Base-by-base conservation (phyloP, 768 basidiomycete species). In the Tulasnella sp. region DNA sequence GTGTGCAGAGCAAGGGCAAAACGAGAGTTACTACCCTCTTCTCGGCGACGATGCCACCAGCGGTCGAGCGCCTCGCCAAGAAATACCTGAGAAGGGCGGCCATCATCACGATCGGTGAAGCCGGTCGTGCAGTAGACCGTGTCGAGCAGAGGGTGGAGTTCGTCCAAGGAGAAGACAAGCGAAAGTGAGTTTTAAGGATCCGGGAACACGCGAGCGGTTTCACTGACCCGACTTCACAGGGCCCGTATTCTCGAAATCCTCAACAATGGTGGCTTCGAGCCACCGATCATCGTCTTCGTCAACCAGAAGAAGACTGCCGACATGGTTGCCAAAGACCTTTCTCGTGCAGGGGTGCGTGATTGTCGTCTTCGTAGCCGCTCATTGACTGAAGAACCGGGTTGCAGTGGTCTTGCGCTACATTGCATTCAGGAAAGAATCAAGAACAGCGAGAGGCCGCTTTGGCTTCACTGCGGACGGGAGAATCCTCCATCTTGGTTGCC, bases 241-340 rank as follows among this genome's bases (percentile, higher is more conserved):
- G 91, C 93, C 81, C 90, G 91, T 72, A 85, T 99, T 84, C 86
- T 98, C 83, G 97, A 99, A 84, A 95, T 99, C 81, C 91, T 99
- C 85, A 95, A 97, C 87, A 92, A 92, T 81, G 92, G 91, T 58
- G 88, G 89, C 81, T 95, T 91, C 85, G 85, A 91, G 46, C 91
- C 98, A 24, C 98, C 98, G 6, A 99, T 99, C 82, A 99, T 99
- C 81, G 94, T 96, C 27, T 99, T 99, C 86, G 97, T 98, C 88
- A 99, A 99, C 85, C 97, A 99, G 86, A 99, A 99, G 89, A 98
- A 98, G 89, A 97, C 96, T 18, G 97, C 97, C 75, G 98, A 99
- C 84, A 95, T 96, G 92, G 95, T 99, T 44, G 93, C 95, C 52
- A 97, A 97, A 85, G 97, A 98, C 84, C 88, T 99, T 2, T 92